phyloP scores from a whole-genome alignment of 805 yeast species.

The Trichomonascus vanleenenianus region DNA sequence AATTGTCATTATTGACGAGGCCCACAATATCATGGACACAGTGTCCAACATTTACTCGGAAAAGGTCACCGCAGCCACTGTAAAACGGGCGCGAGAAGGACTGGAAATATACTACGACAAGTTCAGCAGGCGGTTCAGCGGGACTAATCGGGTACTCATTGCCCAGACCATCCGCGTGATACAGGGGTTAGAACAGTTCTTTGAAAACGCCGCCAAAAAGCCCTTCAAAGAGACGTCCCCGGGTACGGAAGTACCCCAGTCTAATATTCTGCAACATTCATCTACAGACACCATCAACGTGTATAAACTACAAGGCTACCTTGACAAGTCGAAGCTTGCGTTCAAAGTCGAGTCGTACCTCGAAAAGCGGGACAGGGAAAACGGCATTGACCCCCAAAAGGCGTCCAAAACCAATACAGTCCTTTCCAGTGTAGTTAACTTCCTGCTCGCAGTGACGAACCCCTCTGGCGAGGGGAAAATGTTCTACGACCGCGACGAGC shows the following conservation, averaged over 20 bases:
- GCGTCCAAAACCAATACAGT: slow-evolving; percentile 22
- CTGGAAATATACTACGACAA: slow-evolving; percentile 48
- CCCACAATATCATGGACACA: slow-evolving; percentile 80
- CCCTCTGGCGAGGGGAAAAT: slow-evolving; percentile 76
- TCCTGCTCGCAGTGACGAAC: slow-evolving; percentile 56
- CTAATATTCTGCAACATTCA: slow-evolving; percentile 48
- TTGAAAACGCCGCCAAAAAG: slow-evolving; percentile 24
- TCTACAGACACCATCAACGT: slow-evolving; percentile 68
- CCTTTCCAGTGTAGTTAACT: slow-evolving; percentile 57
- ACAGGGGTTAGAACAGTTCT: slow-evolving; percentile 42
- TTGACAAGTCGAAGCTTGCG: slow-evolving; percentile 65
- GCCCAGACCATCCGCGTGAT: slow-evolving; percentile 55
- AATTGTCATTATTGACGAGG: slow-evolving; percentile 81
- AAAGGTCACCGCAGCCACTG: slow-evolving; percentile 42
- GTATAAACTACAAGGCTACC: slow-evolving; percentile 55
- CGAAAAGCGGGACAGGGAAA: slow-evolving; percentile 23
- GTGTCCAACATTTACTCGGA: slow-evolving; percentile 63
- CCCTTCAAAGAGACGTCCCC: slow-evolving; percentile 30
- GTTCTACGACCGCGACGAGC: slow-evolving; percentile 46
- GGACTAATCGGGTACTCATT: slow-evolving; percentile 64
- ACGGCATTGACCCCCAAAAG: slow-evolving; percentile 8
- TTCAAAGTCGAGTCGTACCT: slow-evolving; percentile 73
- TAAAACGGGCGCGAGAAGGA: slow-evolving; percentile 39
- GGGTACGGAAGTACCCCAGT: slow-evolving; percentile 47
- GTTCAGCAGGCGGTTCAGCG: slow-evolving; percentile 57